A percentile compares a stretch with the other conserved stretches of the same genome.
Conservation (phyloP, 108 stramenopile genomes). For the Fragilaria crotonensis region DNA sequence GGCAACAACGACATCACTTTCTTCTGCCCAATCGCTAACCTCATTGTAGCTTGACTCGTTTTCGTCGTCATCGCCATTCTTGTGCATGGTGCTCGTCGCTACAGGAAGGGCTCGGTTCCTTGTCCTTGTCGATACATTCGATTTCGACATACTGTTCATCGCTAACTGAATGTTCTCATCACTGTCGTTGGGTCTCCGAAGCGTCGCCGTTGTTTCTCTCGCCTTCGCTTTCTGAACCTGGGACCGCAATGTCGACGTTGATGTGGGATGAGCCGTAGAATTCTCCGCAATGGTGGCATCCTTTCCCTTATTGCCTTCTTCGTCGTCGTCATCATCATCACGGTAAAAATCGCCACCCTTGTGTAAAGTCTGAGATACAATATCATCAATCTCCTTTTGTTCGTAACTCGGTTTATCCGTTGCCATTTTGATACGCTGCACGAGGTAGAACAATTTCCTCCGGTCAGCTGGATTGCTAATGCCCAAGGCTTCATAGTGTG, state of each 20-base stretch:
- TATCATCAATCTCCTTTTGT: background rate
- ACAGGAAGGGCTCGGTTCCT: background rate
- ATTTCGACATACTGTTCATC: background rate
- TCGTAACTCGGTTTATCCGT: conserved; percentile 21
- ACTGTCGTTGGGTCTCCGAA: too few relatives aligned
- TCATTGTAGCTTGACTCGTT: background rate
- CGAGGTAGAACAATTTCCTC: conserved; percentile 77
- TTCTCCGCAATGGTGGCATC: background rate
- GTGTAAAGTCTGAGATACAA: background rate
- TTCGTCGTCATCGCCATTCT: background rate
- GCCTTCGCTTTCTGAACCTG: too few relatives aligned
- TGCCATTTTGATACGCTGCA: conserved; percentile 75
- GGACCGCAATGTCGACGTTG: background rate
- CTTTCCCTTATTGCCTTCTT: background rate
- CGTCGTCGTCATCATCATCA: conserved; percentile 1
- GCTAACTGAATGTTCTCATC: background rate
- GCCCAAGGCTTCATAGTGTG: conserved; percentile 69
- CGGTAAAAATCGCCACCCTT: background rate
- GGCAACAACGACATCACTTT: background rate
- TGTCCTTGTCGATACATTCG: background rate
- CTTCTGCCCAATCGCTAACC: background rate
- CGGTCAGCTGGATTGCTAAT: conserved; percentile 63
- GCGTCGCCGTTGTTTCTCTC: too few relatives aligned
- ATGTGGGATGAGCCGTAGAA: background rate
- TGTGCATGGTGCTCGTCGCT: background rate